Evolutionary conservation across 768 basidiomycete genomes (phyloP).

Genomic region (Tulasnella sp.): DNA sequence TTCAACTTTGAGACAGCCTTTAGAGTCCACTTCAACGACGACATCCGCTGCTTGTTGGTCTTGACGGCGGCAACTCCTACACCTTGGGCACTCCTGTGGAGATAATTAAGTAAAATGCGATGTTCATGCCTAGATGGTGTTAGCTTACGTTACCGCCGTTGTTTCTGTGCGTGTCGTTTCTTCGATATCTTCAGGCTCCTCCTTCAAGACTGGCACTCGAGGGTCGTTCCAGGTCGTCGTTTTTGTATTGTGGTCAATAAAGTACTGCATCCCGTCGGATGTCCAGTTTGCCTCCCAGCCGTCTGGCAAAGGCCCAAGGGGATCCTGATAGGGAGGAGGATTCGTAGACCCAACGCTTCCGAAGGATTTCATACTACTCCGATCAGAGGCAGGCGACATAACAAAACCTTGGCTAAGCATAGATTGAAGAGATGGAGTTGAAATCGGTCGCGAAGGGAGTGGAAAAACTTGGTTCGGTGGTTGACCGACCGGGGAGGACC

Average conservation of each 20-base stretch:
- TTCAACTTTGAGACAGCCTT: constrained; percentile 17
- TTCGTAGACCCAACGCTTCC: not conserved
- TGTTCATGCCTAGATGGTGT: not conserved
- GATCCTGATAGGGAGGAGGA: not conserved
- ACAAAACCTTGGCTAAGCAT: not conserved
- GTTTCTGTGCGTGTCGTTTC: not conserved
- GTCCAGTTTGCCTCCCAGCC: constrained; percentile 99
- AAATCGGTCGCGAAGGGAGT: not conserved
- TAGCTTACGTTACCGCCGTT: not conserved
- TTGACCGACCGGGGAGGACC: not conserved
- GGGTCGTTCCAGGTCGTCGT: constrained; percentile 99
- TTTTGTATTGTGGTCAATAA: constrained; percentile 99
- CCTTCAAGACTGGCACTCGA: constrained; percentile 86
- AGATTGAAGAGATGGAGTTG: not conserved
- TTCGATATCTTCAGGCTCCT: constrained; percentile 37
- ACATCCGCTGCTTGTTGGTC: not conserved
- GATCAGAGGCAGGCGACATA: not conserved
- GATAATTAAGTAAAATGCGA: not conserved
- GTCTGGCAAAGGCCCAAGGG: constrained; percentile 87
- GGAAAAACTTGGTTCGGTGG: not conserved
- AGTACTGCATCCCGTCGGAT: constrained; percentile 95
- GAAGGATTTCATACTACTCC: not conserved
- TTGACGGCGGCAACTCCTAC: not conserved
- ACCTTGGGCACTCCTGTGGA: not conserved
- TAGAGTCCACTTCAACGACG: constrained; percentile 7